phyloP scores from a whole-genome alignment of 371 early-diverging fungal genomes.

The Mucor mucedo region DNA sequence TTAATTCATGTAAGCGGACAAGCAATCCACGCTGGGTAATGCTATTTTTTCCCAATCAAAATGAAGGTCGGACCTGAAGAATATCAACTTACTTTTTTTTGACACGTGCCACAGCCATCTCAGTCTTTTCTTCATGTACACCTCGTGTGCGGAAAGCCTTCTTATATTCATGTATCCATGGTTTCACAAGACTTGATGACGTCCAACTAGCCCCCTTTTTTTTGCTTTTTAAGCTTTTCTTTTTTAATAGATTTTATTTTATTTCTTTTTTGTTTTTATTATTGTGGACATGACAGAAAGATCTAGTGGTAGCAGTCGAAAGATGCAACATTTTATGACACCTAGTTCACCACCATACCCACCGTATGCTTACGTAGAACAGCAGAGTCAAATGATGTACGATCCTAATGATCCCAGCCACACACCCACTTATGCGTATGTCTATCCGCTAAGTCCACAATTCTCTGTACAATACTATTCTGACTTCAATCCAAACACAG shows the following conservation, averaged over 20 bases:
- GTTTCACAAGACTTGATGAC: constrained; percentile 1
- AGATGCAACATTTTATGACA: constrained; percentile 8
- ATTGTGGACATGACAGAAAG: constrained; percentile 6
- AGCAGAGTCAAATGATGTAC: constrained; percentile 12
- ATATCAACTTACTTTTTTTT: no score
- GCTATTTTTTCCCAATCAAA: no score
- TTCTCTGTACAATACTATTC: constrained; percentile 43
- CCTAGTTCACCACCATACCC: constrained; percentile 21
- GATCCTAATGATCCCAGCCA: constrained; percentile 26
- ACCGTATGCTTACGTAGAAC: constrained; percentile 12
- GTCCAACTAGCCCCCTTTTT: not conserved
- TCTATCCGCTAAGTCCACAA: constrained; percentile 46
- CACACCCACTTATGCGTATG: constrained; percentile 31
- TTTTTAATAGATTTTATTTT: not conserved
- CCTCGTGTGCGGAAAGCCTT: no score
- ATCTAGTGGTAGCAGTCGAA: constrained; percentile 2
- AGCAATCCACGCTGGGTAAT: no score
- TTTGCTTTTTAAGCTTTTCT: not conserved
- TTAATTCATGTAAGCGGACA: no score
- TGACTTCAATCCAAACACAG: not conserved
- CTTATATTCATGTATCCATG: no score
- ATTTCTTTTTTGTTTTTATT: constrained; percentile 1
- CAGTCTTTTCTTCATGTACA: no score
- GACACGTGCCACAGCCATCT: no score
- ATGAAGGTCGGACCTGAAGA: no score